Percentiles rank a stretch among this genome's conserved stretches.
phyloP scores from a whole-genome alignment of 176 grass and related monocot species.

The Oryza punctata region DNA sequence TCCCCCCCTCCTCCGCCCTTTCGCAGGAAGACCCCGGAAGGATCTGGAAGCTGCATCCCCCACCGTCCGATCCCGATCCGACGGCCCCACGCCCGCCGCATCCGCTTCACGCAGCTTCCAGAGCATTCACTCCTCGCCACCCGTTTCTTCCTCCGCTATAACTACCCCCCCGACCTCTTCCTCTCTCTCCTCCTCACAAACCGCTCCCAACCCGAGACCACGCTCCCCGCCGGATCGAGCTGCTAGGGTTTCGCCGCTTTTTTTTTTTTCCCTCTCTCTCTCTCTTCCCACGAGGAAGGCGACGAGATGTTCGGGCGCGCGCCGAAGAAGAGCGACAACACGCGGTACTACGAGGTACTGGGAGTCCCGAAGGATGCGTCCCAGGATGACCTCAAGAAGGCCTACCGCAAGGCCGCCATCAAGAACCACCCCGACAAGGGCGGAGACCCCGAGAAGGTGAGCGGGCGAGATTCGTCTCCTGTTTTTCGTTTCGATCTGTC shows the following conservation, averaged over 20 bases:
- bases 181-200: conserved; percentile 18
- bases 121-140: conserved; percentile 50
- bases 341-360: conserved; percentile 79
- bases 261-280: too few relatives aligned
- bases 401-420: conserved; percentile 91
- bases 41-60: conserved; percentile 36
- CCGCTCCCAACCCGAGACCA: background rate
- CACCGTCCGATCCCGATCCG: conserved; percentile 39
- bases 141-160: conserved; percentile 21
- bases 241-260: conserved; percentile 33
- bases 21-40: conserved; percentile 54
- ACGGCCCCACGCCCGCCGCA: background rate
- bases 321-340: conserved; percentile 91
- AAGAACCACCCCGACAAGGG: conserved; percentile 98
- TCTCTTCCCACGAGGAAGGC: background rate
- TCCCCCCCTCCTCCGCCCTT: background rate
- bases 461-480: background rate
- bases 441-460: conserved; percentile 89
- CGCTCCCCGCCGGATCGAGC: conserved; percentile 26
- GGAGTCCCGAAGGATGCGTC: conserved; percentile 71
- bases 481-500: background rate
- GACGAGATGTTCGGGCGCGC: conserved; percentile 72
- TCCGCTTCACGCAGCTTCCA: conserved; percentile 38
- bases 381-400: conserved; percentile 86
- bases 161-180: background rate